Evolutionary conservation across 176 grass and related monocot genomes (phyloP).

Genomic region (Typha latifolia): DNA sequence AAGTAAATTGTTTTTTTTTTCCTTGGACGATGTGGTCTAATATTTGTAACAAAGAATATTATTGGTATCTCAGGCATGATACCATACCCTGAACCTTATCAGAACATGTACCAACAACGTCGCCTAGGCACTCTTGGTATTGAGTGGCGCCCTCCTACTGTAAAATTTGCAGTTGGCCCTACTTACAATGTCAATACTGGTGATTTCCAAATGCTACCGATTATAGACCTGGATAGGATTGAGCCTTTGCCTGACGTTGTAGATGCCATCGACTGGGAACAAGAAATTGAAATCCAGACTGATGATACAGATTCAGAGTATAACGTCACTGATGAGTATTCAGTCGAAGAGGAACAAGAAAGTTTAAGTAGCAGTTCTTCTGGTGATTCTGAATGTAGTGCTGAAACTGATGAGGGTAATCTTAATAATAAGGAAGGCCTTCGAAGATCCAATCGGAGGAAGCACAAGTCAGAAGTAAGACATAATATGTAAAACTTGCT

Average conservation of each 20-base stretch:
- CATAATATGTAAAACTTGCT: background rate
- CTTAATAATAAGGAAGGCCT: constrained; percentile 32
- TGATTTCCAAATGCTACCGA: constrained; percentile 82
- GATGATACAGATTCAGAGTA: constrained; percentile 98
- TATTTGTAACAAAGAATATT: background rate
- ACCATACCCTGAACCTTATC: constrained; percentile 88
- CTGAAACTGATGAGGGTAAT: constrained; percentile 35
- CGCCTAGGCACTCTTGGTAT: constrained; percentile 75
- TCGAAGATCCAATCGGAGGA: constrained; percentile 76
- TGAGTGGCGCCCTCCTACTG: constrained; percentile 77
- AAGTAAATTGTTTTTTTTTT: background rate
- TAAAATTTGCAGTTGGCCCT: constrained; percentile 86
- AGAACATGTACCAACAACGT: constrained; percentile 85
- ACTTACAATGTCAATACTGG: constrained; percentile 83
- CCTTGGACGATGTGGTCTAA: background rate
- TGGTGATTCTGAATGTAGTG: constrained; percentile 56
- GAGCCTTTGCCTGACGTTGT: constrained; percentile 83
- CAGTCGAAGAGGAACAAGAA: constrained; percentile 59
- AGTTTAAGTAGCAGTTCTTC: constrained; percentile 45
- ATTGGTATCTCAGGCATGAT: constrained; percentile 74
- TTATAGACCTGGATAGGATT: constrained; percentile 64
- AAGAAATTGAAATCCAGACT: constrained; percentile 69
- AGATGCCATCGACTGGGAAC: constrained; percentile 76
- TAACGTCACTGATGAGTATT: constrained; percentile 73
- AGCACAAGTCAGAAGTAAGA: constrained; percentile 60